Base-by-base conservation (phyloP, 768 basidiomycete species). In the Lactarius psammicola region DNA sequence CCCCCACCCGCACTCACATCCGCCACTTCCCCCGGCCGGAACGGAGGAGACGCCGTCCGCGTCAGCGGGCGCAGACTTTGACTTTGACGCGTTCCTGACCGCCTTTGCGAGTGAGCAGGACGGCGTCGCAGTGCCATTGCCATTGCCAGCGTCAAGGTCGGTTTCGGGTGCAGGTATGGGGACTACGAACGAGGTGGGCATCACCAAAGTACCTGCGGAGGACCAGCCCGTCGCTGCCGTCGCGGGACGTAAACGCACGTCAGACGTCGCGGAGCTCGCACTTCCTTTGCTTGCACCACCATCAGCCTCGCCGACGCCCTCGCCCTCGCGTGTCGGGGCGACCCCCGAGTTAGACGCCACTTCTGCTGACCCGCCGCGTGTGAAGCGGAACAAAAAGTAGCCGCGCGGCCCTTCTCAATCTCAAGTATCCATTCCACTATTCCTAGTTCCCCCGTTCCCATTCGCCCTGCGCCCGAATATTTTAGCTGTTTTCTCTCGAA, bases 71-170 rank as follows among this genome's bases (percentile, higher is more conserved):
- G 20, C 62, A 4, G 68, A 69, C 31, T 69, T 69, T 44, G 68
- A 69, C 56, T 66, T 68, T 40, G 66, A 68, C 51, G 66, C 66
- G 58, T 69, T 78, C 38, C 69, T 75, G 58, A 70, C 75, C 11
- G 76, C 70, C 8, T 73, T 76, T n/a, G 74, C 73, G 42, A 69
- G 73, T 54, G 71, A 76, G 54, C 74, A 75, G 60, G 71, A 78
- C 3, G 73, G 72, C 15, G 74, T 66, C 46, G 64, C 78, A 77
- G 63, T 67, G 54, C 18, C 11, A 4, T 31, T 36, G 30, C 31
- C 31, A 56, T 57, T 26, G 31, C 31, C 38, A 56, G 56, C 17
- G 60, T 18, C 61, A 51, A 18, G 26, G 46, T 56, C 60, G 8
- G 31, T 49, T 9, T 30, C 17, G 9, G 54, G 18, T 23, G 44